These are phyloP conservation scores for Suillus paluster DNA, from an alignment of 768 basidiomycete genomes.

Conservation along the genomic window DNA sequence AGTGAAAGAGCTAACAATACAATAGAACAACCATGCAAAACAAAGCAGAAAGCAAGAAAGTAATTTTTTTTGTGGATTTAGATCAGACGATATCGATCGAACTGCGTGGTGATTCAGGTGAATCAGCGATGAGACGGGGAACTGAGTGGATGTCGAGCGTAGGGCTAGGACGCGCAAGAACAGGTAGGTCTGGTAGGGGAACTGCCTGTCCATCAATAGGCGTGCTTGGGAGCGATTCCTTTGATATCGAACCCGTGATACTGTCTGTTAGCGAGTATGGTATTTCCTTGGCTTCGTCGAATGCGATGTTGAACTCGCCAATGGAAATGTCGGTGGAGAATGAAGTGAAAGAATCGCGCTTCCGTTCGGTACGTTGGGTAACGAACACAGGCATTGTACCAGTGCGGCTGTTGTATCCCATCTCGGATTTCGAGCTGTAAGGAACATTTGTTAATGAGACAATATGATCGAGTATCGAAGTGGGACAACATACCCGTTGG, in stretches of 20 bases:
- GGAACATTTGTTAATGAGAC: constrained; percentile 9
- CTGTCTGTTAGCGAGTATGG: constrained; percentile 26
- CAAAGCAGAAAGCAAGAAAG: constrained; percentile 6
- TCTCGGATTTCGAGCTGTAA: constrained; percentile 26
- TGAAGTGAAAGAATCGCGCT: constrained; percentile 53
- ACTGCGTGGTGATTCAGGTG: constrained; percentile 15
- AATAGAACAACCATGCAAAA: constrained; percentile 14
- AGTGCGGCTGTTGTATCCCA: constrained; percentile 24
- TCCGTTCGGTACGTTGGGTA: constrained; percentile 47
- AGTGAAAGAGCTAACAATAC: constrained; percentile 32
- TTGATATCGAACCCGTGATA: constrained; percentile 26
- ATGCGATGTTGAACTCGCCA: constrained; percentile 43
- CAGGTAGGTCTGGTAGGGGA: constrained; percentile 22
- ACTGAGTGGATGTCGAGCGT: constrained; percentile 16
- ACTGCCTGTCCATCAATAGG: constrained; percentile 23
- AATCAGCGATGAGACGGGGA: constrained; percentile 28
- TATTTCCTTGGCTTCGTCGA: constrained; percentile 32
- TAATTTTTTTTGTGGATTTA: background rate
- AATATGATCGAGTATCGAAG: background rate
- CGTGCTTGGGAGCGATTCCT: constrained; percentile 27
- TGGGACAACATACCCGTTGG: constrained; percentile 29
- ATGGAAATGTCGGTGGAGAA: constrained; percentile 49
- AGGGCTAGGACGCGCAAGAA: constrained; percentile 16
- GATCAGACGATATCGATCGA: constrained; percentile 22
- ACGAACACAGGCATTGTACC: constrained; percentile 49